A percentile compares a stretch with the other conserved stretches of the same genome.
These are phyloP conservation scores for Chrysochromulina parva DNA, from an alignment of 78 protist genomes.

Conservation along the genomic window DNA sequence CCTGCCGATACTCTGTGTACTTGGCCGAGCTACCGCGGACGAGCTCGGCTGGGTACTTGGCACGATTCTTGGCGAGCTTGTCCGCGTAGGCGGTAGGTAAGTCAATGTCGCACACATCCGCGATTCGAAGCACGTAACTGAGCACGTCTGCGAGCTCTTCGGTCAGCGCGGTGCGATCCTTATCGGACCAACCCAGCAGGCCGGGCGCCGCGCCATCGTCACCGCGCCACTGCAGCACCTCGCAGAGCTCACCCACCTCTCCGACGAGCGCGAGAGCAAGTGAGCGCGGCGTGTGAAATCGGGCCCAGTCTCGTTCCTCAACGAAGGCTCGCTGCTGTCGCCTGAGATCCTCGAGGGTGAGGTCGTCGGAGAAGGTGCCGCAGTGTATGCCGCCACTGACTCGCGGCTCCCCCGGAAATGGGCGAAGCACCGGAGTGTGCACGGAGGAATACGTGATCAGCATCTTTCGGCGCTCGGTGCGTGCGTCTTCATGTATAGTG, in stretches of 20 bases:
- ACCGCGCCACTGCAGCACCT: conserved; percentile 38
- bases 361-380: too few species aligned
- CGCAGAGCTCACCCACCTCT: conserved; percentile 47
- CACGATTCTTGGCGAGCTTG: neutral
- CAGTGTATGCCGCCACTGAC: too few species aligned
- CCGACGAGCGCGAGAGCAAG: conserved; percentile 37
- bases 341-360: neutral
- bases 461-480: too few species aligned
- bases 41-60: neutral
- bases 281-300: conserved; percentile 47
- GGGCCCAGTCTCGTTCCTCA: conserved; percentile 12
- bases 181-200: conserved; percentile 2
- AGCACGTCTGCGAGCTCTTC: conserved; percentile 65
- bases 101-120: conserved; percentile 53
- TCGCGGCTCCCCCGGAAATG: too few species aligned
- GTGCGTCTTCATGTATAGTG: too few species aligned
- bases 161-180: conserved; percentile 31
- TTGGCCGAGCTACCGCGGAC: neutral
- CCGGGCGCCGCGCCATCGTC: neutral
- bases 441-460: too few species aligned
- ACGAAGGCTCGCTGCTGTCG: neutral
- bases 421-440: too few species aligned
- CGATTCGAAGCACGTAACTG: conserved; percentile 55
- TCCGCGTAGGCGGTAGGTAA: neutral
- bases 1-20: neutral